Conservation (phyloP, 2,329 filamentous ascomycete genomes). For the Hypoxylon sp. region DNA sequence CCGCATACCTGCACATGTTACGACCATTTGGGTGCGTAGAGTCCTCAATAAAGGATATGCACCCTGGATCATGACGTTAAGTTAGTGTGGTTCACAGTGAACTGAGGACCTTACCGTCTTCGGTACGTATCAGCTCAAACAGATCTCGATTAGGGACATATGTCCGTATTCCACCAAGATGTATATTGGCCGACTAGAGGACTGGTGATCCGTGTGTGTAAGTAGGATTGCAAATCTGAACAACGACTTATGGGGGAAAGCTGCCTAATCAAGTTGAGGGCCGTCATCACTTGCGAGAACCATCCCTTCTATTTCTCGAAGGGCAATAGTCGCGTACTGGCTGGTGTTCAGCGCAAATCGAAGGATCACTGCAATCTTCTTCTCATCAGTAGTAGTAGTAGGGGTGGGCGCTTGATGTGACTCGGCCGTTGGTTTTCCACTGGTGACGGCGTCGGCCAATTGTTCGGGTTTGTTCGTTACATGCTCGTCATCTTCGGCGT, state of each 20-base stretch:
- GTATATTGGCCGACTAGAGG: not conserved
- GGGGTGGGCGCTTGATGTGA: not conserved
- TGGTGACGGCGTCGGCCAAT: slow-evolving; percentile 13
- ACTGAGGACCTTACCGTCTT: slow-evolving; percentile 12
- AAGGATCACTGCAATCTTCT: slow-evolving; percentile 56
- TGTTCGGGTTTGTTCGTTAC: slow-evolving; percentile 16
- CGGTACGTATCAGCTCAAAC: not conserved
- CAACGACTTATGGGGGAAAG: not conserved
- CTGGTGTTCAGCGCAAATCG: slow-evolving; percentile 55
- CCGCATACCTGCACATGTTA: not conserved
- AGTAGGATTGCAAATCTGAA: not conserved
- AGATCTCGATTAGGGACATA: not conserved
- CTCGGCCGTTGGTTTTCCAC: slow-evolving; percentile 13
- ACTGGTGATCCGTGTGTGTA: not conserved
- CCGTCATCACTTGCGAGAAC: slow-evolving; percentile 11
- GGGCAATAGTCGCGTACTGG: slow-evolving; percentile 55
- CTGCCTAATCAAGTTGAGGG: not conserved
- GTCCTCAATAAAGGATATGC: not conserved
- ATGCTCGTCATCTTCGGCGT: slow-evolving; percentile 3
- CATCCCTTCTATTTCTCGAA: slow-evolving; percentile 54
- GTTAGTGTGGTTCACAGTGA: slow-evolving; percentile 15
- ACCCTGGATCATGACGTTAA: not conserved
- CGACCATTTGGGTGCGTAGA: not conserved
- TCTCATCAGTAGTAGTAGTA: slow-evolving; percentile 30
- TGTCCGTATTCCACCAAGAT: not conserved